A percentile compares a stretch with the other conserved stretches of the same genome.
Conservation (phyloP, 83 land plant genomes). For the Larix sibirica region DNA sequence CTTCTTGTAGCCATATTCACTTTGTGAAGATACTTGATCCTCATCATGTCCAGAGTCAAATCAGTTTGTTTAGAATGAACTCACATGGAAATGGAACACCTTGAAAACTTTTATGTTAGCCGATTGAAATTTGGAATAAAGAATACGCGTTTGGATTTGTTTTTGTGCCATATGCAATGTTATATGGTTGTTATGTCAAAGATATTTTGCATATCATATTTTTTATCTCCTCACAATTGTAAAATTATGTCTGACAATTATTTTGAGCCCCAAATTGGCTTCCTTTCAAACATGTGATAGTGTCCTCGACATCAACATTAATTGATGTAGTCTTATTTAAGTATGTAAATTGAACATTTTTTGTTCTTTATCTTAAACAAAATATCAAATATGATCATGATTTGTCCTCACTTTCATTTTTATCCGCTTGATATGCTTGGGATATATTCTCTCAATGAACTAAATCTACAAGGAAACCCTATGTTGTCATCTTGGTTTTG, state of each 20-base stretch:
- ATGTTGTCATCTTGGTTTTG: not conserved
- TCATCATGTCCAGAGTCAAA: not conserved
- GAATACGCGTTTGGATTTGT: not conserved
- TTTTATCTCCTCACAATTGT: not conserved
- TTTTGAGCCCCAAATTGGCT: not conserved
- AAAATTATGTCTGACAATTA: not conserved
- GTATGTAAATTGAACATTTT: not conserved
- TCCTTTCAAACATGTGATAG: not conserved
- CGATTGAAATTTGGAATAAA: not conserved
- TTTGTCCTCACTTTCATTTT: too few species aligned
- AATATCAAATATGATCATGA: too few species aligned
- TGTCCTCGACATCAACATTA: not conserved
- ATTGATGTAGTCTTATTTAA: not conserved
- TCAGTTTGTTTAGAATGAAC: not conserved
- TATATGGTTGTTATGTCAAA: not conserved
- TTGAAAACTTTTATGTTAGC: not conserved
- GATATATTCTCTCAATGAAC: not conserved
- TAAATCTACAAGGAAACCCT: not conserved
- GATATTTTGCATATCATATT: not conserved
- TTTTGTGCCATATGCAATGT: conserved; percentile 1
- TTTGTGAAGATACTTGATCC: not conserved
- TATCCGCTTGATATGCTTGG: not conserved
- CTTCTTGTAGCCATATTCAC: not conserved
- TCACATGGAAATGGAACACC: not conserved
- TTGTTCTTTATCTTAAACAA: too few species aligned